A percentile compares a stretch with the other conserved stretches of the same genome.
phyloP scores from a whole-genome alignment of 2,329 filamentous ascomycete species.

The Biscogniauxia marginata region DNA sequence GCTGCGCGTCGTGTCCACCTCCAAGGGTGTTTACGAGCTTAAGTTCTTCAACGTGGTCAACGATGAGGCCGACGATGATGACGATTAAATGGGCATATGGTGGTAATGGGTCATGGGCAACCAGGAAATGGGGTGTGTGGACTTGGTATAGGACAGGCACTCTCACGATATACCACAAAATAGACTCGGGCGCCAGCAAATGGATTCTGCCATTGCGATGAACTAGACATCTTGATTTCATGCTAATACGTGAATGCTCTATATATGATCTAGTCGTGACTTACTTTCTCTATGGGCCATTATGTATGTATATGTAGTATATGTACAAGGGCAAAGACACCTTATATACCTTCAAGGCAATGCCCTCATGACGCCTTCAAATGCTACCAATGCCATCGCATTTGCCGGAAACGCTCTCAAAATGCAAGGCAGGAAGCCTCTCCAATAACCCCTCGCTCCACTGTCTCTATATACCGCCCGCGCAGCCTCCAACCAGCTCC shows the following conservation, averaged over 20 bases:
- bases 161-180: slow-evolving; percentile 17
- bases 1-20: slow-evolving; percentile 97
- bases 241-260: not conserved
- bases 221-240: slow-evolving; percentile 4
- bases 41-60: slow-evolving; percentile 99
- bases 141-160: slow-evolving; percentile 19
- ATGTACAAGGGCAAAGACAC: not conserved
- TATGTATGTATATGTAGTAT: slow-evolving; percentile 1
- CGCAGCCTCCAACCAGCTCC: slow-evolving; percentile 77
- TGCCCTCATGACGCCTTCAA: slow-evolving; percentile 84
- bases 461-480: slow-evolving; percentile 70
- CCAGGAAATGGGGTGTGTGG: slow-evolving; percentile 15
- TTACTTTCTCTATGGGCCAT: not conserved
- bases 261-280: not conserved
- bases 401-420: slow-evolving; percentile 93
- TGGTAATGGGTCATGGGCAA: slow-evolving; percentile 8
- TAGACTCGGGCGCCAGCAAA: slow-evolving; percentile 24
- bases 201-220: slow-evolving; percentile 10
- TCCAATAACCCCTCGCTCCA: slow-evolving; percentile 82
- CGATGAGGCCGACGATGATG: slow-evolving; percentile 96
- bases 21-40: slow-evolving; percentile 98
- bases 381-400: slow-evolving; percentile 87
- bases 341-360: slow-evolving; percentile 41
- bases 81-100: slow-evolving; percentile 70
- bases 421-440: slow-evolving; percentile 92